phyloP scores from a whole-genome alignment of 2,329 filamentous ascomycete species.

The Aureobasidium subglaciale region DNA sequence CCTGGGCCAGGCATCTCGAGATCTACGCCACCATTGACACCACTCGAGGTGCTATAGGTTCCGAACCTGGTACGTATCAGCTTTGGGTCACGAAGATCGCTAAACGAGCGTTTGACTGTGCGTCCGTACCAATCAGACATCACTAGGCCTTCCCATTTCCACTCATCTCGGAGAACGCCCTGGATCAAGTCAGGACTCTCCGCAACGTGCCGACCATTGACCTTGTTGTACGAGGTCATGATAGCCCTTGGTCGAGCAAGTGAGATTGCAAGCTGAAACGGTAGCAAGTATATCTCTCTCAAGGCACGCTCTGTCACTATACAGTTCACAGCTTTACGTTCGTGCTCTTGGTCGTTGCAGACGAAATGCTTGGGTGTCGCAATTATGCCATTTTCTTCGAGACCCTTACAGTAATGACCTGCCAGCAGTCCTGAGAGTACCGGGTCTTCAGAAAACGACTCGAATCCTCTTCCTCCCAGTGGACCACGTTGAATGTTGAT shows the following conservation, averaged over 20 bases:
- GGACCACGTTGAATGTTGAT: constrained; percentile 80
- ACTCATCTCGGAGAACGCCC: constrained; percentile 61
- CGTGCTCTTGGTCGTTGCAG: constrained; percentile 64
- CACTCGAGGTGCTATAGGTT: constrained; percentile 60
- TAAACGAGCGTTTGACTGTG: too few relatives aligned
- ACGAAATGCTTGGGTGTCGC: constrained; percentile 75
- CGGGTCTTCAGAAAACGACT: constrained; percentile 80
- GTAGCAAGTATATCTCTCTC: constrained; percentile 63
- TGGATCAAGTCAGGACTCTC: constrained; percentile 58
- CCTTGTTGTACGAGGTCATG: constrained; percentile 69
- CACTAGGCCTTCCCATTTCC: constrained; percentile 51
- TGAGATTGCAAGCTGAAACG: constrained; percentile 66
- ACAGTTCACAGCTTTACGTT: constrained; percentile 58
- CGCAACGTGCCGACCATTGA: constrained; percentile 63
- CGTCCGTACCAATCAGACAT: constrained; percentile 79
- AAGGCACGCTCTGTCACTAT: constrained; percentile 58
- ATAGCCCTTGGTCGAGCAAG: constrained; percentile 63
- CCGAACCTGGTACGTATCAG: too few relatives aligned
- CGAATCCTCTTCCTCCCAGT: constrained; percentile 74
- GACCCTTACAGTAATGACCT: constrained; percentile 52
- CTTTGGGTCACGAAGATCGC: too few relatives aligned
- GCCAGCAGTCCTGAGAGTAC: constrained; percentile 66
- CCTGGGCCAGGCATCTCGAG: constrained; percentile 85
- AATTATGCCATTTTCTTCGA: constrained; percentile 66
- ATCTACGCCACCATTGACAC: constrained; percentile 66